Evolutionary conservation across 176 grass and related monocot genomes (phyloP).

Genomic region (Saccharum spontaneum): DNA sequence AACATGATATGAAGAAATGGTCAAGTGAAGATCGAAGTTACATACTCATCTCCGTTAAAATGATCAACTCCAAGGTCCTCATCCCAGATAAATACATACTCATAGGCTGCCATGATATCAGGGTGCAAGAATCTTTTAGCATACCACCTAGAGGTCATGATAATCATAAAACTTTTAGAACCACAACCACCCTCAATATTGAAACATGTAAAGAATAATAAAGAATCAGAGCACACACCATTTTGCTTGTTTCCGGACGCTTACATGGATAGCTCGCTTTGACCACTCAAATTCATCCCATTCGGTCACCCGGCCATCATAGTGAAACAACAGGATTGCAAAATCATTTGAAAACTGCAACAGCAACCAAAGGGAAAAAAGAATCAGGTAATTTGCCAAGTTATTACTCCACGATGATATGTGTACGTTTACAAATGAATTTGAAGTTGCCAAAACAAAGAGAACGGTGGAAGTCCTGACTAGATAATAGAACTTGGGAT

Average conservation of each 20-base stretch:
- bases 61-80: slow-evolving; percentile 93
- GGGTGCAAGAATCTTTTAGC: slow-evolving; percentile 95
- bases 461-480: background rate
- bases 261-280: slow-evolving; percentile 73
- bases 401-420: slow-evolving; percentile 4
- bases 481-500: background rate
- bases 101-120: slow-evolving; percentile 85
- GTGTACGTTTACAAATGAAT: background rate
- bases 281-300: slow-evolving; percentile 91
- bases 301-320: slow-evolving; percentile 73
- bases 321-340: slow-evolving; percentile 84
- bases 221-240: slow-evolving; percentile 43
- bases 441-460: slow-evolving; percentile 25
- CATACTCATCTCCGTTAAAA: slow-evolving; percentile 91
- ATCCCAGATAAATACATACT: slow-evolving; percentile 95
- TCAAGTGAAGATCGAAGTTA: slow-evolving; percentile 4
- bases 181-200: slow-evolving; percentile 11
- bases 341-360: slow-evolving; percentile 84
- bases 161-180: slow-evolving; percentile 8
- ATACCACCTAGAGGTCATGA: slow-evolving; percentile 67
- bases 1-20: background rate
- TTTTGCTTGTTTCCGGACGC: slow-evolving; percentile 71
- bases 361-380: slow-evolving; percentile 37
- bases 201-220: slow-evolving; percentile 1
- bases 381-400: slow-evolving; percentile 16